Evolutionary conservation across 306 rosid species (phyloP), one percentile per base, ranked within the genome.

Genomic region (Gleditsia sinensis): DNA sequence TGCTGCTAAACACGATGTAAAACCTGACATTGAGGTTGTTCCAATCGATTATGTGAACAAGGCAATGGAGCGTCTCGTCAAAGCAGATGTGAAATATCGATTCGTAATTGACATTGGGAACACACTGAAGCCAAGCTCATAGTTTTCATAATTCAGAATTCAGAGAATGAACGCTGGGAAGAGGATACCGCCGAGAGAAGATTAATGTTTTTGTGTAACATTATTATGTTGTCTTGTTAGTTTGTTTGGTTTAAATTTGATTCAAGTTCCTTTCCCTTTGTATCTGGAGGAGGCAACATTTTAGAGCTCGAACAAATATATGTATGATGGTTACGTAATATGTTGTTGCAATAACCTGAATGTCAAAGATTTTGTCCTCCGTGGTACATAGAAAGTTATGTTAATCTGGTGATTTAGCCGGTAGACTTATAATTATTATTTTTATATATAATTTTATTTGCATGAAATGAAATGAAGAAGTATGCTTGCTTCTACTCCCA

Each of bases 81-180:
- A 78, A 39, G 69, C 62, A 0, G 83, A 79, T 65, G 86, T 83
- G 1, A 79, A 60, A n/a, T 75, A 83, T 46, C 71, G 73, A 32
- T 83, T 83, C 40, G 83, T 71, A 23, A 79, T 83, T 14, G 83
- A 83, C 61, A 58, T 79, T 4, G 81, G 65, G 8, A 79, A 70
- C 63, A 75, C 83, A 17, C 30, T 83, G 28, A 75, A 78, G 30
- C 60, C 70, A 6, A 68, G 51, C 49, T 28, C 53, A 16, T 68
- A 56, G 65, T 61, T 61, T 36, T 21, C 40, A 28, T 14, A 6
- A 21, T 43, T 17, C 58, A 12, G 14, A 42, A 42, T 42, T 25
- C 9, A 16, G 24, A 34, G 11, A 33, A 53, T 24, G 24, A 53
- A 21, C 11, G 25, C 17, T 25, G 66, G 3, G 19, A 1, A 27